phyloP scores from a whole-genome alignment of 768 basidiomycete genomes.

The Tubosaeta brunneosetosa region DNA sequence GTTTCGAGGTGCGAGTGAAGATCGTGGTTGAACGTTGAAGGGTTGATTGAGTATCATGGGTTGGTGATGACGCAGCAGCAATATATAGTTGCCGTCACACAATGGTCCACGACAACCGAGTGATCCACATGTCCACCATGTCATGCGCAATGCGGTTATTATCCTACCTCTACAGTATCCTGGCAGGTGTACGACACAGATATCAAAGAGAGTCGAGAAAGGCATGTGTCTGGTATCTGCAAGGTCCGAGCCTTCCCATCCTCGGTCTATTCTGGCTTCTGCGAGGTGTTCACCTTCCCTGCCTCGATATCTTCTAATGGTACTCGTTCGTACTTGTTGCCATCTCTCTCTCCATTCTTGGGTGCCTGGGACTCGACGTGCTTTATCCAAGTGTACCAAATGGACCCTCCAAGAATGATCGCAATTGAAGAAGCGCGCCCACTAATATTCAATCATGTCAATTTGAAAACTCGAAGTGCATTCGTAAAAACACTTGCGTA shows the following conservation, averaged over 20 bases:
- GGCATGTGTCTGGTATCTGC: slow-evolving; percentile 12
- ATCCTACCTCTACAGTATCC: slow-evolving; percentile 11
- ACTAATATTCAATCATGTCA: slow-evolving; percentile 35
- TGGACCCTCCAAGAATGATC: slow-evolving; percentile 75
- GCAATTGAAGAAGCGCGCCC: slow-evolving; percentile 79
- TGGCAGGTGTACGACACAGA: slow-evolving; percentile 5
- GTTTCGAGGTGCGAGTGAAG: neutral
- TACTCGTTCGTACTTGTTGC: slow-evolving; percentile 52
- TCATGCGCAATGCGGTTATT: neutral
- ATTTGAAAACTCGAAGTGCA: neutral
- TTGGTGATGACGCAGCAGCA: slow-evolving; percentile 4
- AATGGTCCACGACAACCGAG: neutral
- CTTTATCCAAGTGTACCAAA: slow-evolving; percentile 88
- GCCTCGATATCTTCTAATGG: slow-evolving; percentile 61
- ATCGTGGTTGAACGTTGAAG: slow-evolving; percentile 6
- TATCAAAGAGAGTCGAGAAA: neutral
- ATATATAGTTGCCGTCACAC: neutral
- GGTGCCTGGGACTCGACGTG: slow-evolving; percentile 57
- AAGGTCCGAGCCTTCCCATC: slow-evolving; percentile 4
- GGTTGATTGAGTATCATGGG: slow-evolving; percentile 10
- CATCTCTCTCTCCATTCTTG: slow-evolving; percentile 26
- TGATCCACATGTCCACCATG: neutral
- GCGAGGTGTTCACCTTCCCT: slow-evolving; percentile 30
- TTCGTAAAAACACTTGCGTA: slow-evolving; percentile 42
- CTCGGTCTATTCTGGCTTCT: slow-evolving; percentile 28